phyloP scores from a whole-genome alignment of 2,329 filamentous ascomycete genomes.

The Colletotrichum sp. region DNA sequence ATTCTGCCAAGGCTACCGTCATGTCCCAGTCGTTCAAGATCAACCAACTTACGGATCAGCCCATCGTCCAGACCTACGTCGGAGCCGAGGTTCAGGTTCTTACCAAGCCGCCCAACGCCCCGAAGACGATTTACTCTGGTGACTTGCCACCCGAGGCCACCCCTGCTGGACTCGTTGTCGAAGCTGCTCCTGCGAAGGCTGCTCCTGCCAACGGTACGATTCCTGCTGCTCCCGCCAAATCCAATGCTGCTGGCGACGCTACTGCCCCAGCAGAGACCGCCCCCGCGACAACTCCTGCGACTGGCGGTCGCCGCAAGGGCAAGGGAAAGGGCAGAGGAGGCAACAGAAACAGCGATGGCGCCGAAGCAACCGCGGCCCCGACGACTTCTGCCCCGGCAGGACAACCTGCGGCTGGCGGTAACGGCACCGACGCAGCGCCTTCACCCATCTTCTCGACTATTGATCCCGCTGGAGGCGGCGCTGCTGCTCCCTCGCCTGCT shows the following conservation, averaged over 20 bases:
- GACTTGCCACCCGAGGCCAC: not conserved
- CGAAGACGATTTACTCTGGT: constrained; percentile 13
- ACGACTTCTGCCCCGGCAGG: not conserved
- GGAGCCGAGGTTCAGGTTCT: not conserved
- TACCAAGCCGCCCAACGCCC: not conserved
- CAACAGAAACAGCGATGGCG: not conserved
- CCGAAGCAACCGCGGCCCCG: not conserved
- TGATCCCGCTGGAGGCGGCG: not conserved
- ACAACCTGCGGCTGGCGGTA: not conserved
- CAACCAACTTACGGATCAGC: constrained; percentile 9
- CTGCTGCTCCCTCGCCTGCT: not conserved
- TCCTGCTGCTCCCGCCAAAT: not conserved
- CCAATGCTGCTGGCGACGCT: not conserved
- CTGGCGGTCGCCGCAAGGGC: not conserved
- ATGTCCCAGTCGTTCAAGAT: constrained; percentile 23
- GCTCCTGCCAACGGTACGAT: not conserved
- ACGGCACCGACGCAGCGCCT: not conserved
- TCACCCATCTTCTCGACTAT: not conserved
- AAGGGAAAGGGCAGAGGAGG: not conserved
- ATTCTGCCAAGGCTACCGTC: constrained; percentile 13
- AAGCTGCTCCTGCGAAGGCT: not conserved
- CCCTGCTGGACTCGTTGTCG: not conserved
- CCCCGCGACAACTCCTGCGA: not conserved
- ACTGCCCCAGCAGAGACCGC: not conserved
- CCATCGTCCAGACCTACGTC: not conserved